Evolutionary conservation across 768 basidiomycete species (phyloP), one percentile per base, ranked within the genome.

Genomic region (Asterophora lycoperdoides): DNA sequence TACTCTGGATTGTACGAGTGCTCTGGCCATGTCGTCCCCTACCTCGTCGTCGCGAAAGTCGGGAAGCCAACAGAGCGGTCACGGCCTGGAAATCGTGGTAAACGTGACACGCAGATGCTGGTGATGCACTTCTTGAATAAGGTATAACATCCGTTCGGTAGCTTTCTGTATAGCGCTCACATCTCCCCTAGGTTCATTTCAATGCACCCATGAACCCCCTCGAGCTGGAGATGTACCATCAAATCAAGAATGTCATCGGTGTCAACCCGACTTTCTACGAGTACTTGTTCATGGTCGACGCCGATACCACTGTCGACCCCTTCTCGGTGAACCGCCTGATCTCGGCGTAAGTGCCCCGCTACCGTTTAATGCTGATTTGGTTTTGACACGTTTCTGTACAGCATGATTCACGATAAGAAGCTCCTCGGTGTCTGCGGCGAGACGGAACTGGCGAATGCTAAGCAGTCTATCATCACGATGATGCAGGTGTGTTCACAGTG

Each of bases 171-270:
- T 10, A 20, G 4, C 51, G 17, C 48, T 61, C 14, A 55, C 36
- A 46, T 34, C 44, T 15, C 3, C 33, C 20, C 5, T 51, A 93
- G 91, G 96, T 98, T 38, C 96, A 98, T 68, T 98, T 95, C 68
- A 91, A 94, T 65, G 68, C 91, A 17, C 86, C 93, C 0, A 98
- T 99, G 96, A 91, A 88, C 60, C 96, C 96, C 1, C 69, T 95
- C 53, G 96, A 99, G 69, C 70, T 99, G 45, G 96, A 99, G 72
- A 95, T 99, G 73, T 98, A 93, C 63, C 96, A 98, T 65, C 96
- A 99, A 68, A 93, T 98, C 77, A 93, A 97, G 79, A 99, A 99
- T 61, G 93, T 98, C 46, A 97, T 99, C 59, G 96, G 96, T 67
- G 93, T 99, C 61, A 96, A 99, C 68, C 96, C 95, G 2, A 86